phyloP scores from a whole-genome alignment of 306 rosid genomes.

The Albizia julibrissin region DNA sequence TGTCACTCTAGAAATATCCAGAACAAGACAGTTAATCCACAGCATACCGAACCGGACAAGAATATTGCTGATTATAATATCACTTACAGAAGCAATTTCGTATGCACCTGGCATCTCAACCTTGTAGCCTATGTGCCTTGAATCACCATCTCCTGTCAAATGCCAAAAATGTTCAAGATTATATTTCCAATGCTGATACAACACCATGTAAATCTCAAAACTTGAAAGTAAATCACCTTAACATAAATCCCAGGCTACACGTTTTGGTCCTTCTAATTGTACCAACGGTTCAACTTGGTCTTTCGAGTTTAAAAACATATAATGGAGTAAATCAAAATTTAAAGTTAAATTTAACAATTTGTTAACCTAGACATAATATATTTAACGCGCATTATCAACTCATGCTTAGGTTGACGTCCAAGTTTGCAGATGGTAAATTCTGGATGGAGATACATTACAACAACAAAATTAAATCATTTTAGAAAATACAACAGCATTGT shows the following conservation, averaged over 20 bases:
- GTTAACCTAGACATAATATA: not conserved
- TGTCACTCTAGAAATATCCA: slow-evolving; percentile 51
- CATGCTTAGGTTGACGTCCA: not conserved
- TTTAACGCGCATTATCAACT: not conserved
- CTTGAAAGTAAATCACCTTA: not conserved
- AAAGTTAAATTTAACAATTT: not conserved
- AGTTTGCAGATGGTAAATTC: not conserved
- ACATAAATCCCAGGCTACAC: not conserved
- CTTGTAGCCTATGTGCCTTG: slow-evolving; percentile 78
- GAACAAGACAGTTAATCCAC: slow-evolving; percentile 27
- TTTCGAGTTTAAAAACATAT: not conserved
- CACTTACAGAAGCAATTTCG: slow-evolving; percentile 86
- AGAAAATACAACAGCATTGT: not conserved
- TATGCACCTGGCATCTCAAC: slow-evolving; percentile 76
- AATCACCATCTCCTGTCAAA: slow-evolving; percentile 81
- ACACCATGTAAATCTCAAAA: slow-evolving; percentile 13
- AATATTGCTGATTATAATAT: slow-evolving; percentile 19
- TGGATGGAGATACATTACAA: not conserved
- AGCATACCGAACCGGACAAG: slow-evolving; percentile 22
- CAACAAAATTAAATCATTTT: not conserved
- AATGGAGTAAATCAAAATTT: not conserved
- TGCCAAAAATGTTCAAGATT: slow-evolving; percentile 9
- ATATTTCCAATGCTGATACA: slow-evolving; percentile 25
- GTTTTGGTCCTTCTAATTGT: not conserved
- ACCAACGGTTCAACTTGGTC: not conserved